A percentile compares a stretch with the other conserved stretches of the same genome.
phyloP scores from a whole-genome alignment of 83 land plant species.

The Picea mariana region DNA sequence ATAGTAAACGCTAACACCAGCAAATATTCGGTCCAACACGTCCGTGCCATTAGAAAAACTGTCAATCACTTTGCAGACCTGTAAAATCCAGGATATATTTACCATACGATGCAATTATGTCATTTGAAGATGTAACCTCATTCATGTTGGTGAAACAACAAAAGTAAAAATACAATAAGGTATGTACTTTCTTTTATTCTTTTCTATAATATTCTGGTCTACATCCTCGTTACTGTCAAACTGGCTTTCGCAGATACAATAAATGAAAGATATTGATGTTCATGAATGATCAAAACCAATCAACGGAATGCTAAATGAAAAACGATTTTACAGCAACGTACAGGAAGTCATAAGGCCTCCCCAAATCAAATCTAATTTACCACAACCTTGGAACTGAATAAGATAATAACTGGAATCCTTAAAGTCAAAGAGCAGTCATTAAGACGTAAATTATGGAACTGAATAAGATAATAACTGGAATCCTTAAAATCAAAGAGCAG shows the following conservation, averaged over 20 bases:
- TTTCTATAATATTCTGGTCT: background rate
- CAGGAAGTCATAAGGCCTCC: background rate
- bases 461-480: background rate
- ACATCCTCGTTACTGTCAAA: background rate
- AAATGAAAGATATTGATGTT: too few relatives aligned
- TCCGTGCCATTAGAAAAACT: constrained; percentile 46
- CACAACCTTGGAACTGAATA: background rate
- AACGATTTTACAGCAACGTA: background rate
- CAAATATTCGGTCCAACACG: constrained; percentile 54
- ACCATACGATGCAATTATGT: background rate
- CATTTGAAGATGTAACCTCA: background rate
- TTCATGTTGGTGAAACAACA: background rate
- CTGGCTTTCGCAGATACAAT: background rate
- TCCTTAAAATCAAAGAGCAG: too few relatives aligned
- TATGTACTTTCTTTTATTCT: background rate
- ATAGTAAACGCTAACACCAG: constrained; percentile 84
- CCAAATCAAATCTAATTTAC: background rate
- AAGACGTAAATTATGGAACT: background rate
- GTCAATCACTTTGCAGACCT: constrained; percentile 81
- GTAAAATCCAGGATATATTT: constrained; percentile 11
- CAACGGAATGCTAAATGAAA: background rate
- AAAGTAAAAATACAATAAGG: background rate
- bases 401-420: background rate
- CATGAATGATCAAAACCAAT: too few relatives aligned
- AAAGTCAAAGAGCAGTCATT: too few relatives aligned